phyloP scores from a whole-genome alignment of 345 rosid genomes.

The Dimocarpus longan region DNA sequence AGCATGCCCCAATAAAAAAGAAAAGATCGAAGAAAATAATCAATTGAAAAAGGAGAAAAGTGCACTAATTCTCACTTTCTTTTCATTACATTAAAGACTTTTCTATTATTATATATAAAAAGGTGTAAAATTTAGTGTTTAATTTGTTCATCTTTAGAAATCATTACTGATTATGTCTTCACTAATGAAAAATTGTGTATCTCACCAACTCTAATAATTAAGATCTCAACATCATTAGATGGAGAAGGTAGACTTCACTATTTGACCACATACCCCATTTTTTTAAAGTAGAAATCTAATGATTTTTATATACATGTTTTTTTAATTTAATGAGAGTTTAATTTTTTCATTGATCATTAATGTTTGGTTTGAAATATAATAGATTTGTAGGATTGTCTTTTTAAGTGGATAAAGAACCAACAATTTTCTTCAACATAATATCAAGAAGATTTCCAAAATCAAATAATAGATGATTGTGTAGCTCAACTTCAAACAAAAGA shows the following conservation, averaged over 20 bases:
- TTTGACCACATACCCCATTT: conserved; percentile 4
- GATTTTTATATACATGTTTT: neutral
- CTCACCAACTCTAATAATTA: no score
- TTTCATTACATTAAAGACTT: neutral
- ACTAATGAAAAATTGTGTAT: neutral
- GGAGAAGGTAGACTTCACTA: neutral
- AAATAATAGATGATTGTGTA: conserved; percentile 4
- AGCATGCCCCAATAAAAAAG: neutral
- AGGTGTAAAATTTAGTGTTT: neutral
- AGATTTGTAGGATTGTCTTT: neutral
- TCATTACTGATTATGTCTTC: no score
- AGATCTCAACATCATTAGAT: neutral
- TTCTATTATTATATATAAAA: no score
- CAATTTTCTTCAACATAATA: neutral
- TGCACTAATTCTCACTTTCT: neutral
- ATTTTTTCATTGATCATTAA: neutral
- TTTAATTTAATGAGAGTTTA: neutral
- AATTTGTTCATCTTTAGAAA: neutral
- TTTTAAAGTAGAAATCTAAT: neutral
- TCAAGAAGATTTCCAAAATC: conserved; percentile 13
- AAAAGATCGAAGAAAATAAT: neutral
- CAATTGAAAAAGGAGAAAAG: neutral
- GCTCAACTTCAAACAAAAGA: neutral
- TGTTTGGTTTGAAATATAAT: conserved; percentile 5
- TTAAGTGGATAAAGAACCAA: no score